A percentile compares a stretch with the other conserved stretches of the same genome.
These are phyloP conservation scores for Pleurotus citrinopileatus DNA, from an alignment of 768 basidiomycete genomes.

Conservation along the genomic window DNA sequence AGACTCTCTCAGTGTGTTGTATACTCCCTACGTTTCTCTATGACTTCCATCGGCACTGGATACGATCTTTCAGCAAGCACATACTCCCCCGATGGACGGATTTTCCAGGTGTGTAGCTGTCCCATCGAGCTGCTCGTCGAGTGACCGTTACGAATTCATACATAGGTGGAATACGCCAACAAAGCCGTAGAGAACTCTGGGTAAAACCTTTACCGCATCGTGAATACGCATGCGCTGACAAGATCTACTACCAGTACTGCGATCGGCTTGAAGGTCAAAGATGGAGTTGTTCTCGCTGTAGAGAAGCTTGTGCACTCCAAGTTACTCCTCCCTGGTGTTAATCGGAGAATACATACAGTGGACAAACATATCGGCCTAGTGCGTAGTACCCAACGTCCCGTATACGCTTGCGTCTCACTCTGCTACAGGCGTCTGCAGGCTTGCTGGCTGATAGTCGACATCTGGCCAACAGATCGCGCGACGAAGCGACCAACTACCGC, in stretches of 20 bases:
- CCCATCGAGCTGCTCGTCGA: not conserved
- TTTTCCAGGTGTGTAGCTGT: constrained; percentile 76
- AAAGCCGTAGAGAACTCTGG: constrained; percentile 99
- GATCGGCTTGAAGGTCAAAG: constrained; percentile 93
- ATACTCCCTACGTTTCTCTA: constrained; percentile 29
- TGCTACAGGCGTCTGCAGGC: constrained; percentile 81
- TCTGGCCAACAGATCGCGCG: constrained; percentile 78
- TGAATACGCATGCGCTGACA: constrained; percentile 1
- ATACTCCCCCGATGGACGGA: constrained; percentile 95
- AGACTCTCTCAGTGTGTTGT: too few relatives aligned
- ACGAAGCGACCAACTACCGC: constrained; percentile 76
- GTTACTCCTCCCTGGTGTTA: constrained; percentile 88
- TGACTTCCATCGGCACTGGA: constrained; percentile 99
- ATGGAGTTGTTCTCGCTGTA: constrained; percentile 93
- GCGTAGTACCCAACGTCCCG: constrained; percentile 18
- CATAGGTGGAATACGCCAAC: constrained; percentile 93
- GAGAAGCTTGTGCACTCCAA: constrained; percentile 98
- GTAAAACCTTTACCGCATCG: constrained; percentile 35
- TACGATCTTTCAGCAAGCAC: constrained; percentile 96
- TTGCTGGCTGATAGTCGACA: constrained; percentile 92
- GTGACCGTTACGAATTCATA: constrained; percentile 12
- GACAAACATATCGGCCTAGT: constrained; percentile 95
- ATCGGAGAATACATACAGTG: constrained; percentile 89
- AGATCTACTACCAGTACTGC: constrained; percentile 61
- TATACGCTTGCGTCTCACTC: not conserved